These are phyloP conservation scores for Erysimum cheiri DNA, from an alignment of 441 rosid genomes.

Conservation along the genomic window DNA sequence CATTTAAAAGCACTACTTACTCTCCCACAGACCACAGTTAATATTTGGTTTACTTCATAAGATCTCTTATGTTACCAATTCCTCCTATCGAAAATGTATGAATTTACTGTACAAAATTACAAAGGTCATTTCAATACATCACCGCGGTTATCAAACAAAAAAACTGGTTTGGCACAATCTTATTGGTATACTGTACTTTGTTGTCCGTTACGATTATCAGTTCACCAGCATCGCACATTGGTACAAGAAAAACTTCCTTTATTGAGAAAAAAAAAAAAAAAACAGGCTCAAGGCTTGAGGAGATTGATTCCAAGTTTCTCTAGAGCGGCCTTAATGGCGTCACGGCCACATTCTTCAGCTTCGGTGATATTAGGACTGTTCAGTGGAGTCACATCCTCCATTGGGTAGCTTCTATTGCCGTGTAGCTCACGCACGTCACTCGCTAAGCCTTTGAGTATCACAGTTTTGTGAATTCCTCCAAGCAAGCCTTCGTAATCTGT, in stretches of 20 bases:
- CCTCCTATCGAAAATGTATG: background rate
- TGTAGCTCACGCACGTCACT: conserved; percentile 56
- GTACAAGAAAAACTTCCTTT: conserved; percentile 12
- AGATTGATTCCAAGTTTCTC: conserved; percentile 54
- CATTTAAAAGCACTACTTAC: background rate
- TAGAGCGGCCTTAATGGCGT: conserved; percentile 53
- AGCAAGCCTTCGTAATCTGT: conserved; percentile 79
- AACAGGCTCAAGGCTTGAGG: conserved; percentile 26
- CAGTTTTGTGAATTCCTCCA: conserved; percentile 78
- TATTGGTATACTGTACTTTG: conserved; percentile 11
- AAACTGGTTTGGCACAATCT: background rate
- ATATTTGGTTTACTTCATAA: background rate
- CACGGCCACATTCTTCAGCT: conserved; percentile 45
- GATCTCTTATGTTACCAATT: background rate
- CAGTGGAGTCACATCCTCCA: conserved; percentile 63
- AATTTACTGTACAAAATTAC: background rate
- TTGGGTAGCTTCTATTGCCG: conserved; percentile 62
- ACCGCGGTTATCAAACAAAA: background rate
- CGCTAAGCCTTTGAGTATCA: conserved; percentile 69
- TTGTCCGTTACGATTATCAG: background rate
- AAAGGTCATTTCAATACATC: background rate
- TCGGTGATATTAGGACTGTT: conserved; percentile 58
- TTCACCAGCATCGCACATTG: background rate
- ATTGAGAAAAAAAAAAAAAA: background rate
- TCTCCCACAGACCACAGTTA: background rate